phyloP scores from a whole-genome alignment of 108 stramenopile species.

The Fragilariopsis cylindrus region DNA sequence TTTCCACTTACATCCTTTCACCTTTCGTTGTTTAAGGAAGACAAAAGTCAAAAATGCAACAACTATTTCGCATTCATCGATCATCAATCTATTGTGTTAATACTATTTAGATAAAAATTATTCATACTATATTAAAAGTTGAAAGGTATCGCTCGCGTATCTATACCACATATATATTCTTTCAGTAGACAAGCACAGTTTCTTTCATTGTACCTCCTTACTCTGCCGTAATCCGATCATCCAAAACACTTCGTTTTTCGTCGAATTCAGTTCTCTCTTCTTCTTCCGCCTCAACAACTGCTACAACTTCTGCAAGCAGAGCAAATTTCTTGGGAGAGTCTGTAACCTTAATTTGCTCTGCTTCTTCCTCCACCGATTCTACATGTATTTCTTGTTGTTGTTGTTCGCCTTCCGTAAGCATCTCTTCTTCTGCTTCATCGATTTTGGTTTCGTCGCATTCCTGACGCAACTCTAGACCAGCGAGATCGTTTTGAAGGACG shows the following conservation, averaged over 20 bases:
- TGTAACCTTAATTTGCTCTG: background rate
- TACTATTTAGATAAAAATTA: too few relatives aligned
- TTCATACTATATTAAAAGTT: too few relatives aligned
- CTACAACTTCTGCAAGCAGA: background rate
- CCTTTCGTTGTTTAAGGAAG: too few relatives aligned
- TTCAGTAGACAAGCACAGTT: background rate
- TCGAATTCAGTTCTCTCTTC: conserved; percentile 2
- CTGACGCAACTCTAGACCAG: too few relatives aligned
- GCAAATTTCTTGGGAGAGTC: background rate
- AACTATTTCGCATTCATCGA: too few relatives aligned
- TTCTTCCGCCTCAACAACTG: background rate
- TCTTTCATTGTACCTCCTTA: background rate
- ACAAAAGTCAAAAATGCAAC: too few relatives aligned
- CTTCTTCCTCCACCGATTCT: background rate
- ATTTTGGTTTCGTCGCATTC: background rate
- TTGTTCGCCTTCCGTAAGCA: too few relatives aligned
- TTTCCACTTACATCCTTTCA: too few relatives aligned
- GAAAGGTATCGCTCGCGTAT: too few relatives aligned
- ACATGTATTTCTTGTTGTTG: background rate
- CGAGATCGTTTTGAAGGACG: conserved; percentile 3
- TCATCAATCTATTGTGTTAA: too few relatives aligned
- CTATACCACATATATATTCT: background rate
- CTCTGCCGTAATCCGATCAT: conserved; percentile 6
- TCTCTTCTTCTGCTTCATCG: background rate
- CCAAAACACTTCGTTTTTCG: background rate